Evolutionary conservation across 441 rosid genomes (phyloP).

Genomic region (Erysimum pusillum): DNA sequence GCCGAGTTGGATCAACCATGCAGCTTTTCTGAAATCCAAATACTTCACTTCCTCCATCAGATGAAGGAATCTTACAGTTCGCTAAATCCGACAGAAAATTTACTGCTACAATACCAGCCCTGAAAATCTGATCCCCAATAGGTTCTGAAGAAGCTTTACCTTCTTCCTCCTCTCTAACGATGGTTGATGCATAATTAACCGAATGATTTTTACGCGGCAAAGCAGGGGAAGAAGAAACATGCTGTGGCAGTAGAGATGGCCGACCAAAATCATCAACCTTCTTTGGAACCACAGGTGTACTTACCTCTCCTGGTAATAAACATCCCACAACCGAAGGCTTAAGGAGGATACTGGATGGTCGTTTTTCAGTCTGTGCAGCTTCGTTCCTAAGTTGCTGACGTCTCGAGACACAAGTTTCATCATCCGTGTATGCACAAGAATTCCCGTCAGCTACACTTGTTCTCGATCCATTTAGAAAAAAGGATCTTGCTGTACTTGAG

Average conservation of each 20-base stretch:
- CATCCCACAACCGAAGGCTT: slow-evolving; percentile 49
- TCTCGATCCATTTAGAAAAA: slow-evolving; percentile 72
- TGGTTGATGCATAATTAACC: slow-evolving; percentile 61
- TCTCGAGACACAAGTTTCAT: slow-evolving; percentile 73
- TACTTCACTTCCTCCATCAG: slow-evolving; percentile 57
- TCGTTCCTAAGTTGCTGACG: slow-evolving; percentile 58
- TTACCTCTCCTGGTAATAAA: slow-evolving; percentile 53
- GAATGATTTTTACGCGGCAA: slow-evolving; percentile 52
- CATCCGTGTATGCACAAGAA: slow-evolving; percentile 76
- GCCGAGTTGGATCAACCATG: slow-evolving; percentile 70
- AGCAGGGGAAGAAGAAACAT: slow-evolving; percentile 52
- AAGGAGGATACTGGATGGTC: slow-evolving; percentile 49
- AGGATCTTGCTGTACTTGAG: slow-evolving; percentile 75
- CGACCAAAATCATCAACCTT: slow-evolving; percentile 52
- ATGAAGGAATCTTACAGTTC: slow-evolving; percentile 59
- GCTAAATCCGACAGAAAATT: slow-evolving; percentile 64
- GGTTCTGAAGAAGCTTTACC: slow-evolving; percentile 61
- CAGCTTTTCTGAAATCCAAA: slow-evolving; percentile 51
- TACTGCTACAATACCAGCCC: slow-evolving; percentile 67
- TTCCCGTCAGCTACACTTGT: slow-evolving; percentile 68
- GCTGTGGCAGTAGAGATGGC: slow-evolving; percentile 50
- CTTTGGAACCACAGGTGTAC: slow-evolving; percentile 52
- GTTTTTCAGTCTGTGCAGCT: slow-evolving; percentile 48
- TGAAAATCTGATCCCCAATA: slow-evolving; percentile 67
- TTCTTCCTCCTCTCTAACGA: slow-evolving; percentile 54